Conservation (phyloP, 352 stramenopile species). For the Paralagenidium karlingii region DNA sequence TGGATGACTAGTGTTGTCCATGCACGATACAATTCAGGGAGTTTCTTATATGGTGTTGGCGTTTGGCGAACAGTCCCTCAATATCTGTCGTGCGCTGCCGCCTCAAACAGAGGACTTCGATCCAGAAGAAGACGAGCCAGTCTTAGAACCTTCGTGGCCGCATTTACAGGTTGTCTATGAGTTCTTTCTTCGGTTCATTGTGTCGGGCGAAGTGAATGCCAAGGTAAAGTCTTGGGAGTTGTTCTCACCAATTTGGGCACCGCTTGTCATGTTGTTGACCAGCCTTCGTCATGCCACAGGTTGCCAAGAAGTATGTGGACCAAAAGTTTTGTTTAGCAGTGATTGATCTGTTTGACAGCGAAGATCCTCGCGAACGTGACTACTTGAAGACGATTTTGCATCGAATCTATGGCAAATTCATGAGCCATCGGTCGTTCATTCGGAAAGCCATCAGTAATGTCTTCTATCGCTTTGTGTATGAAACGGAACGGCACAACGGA, state of each 20-base stretch:
- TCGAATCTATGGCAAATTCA: constrained; percentile 99
- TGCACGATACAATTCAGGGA: no score
- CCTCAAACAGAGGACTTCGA: constrained; percentile 97
- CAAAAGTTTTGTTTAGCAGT: constrained; percentile 94
- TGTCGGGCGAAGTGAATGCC: constrained; percentile 94
- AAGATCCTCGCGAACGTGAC: constrained; percentile 97
- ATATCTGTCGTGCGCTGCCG: constrained; percentile 91
- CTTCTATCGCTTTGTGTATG: constrained; percentile 99
- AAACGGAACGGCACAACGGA: constrained; percentile 92
- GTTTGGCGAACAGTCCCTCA: constrained; percentile 40
- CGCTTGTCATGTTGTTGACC: no score
- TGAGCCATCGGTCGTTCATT: constrained; percentile 97
- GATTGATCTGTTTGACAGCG: constrained; percentile 90
- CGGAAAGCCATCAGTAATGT: constrained; percentile 96
- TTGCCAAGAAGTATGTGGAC: constrained; percentile 97
- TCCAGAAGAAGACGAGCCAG: constrained; percentile 96
- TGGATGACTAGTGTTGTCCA: neutral
- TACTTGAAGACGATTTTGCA: constrained; percentile 99
- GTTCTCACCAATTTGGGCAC: neutral
- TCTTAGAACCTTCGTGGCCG: constrained; percentile 95
- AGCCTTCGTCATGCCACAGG: constrained; percentile 6
- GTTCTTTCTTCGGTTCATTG: constrained; percentile 98
- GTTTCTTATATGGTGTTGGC: neutral
- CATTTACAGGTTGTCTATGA: constrained; percentile 98
- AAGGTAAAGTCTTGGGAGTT: constrained; percentile 33